Percentiles rank a stretch among this genome's conserved stretches.
These are phyloP conservation scores for Komagataella ulmi DNA, from an alignment of 805 yeast species.

Conservation along the genomic window DNA sequence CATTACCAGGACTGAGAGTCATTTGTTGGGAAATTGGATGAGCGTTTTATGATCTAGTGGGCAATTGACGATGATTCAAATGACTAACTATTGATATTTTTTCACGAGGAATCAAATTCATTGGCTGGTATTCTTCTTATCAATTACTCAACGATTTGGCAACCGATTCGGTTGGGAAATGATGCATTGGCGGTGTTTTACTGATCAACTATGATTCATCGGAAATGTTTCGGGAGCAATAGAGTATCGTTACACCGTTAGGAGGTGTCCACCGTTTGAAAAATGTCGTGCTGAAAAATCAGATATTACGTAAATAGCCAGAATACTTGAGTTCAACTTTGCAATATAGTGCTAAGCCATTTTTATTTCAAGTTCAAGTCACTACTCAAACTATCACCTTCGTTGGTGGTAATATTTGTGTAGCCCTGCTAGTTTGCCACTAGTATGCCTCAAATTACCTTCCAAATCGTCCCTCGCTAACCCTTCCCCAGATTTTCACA, in stretches of 20 bases:
- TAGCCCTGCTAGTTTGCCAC: not conserved
- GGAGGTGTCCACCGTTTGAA: too few relatives aligned
- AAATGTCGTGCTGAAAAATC: too few relatives aligned
- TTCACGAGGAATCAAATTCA: too few relatives aligned
- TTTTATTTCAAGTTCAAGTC: too few relatives aligned
- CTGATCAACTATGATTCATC: not conserved
- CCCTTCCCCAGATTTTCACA: not conserved
- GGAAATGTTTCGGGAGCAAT: not conserved
- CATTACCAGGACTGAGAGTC: not conserved
- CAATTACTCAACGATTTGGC: not conserved
- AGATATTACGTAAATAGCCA: too few relatives aligned
- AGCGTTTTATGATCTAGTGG: not conserved
- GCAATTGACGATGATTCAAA: not conserved
- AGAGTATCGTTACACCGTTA: too few relatives aligned
- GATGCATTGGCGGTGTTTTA: not conserved
- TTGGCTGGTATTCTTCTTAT: not conserved
- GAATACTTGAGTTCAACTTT: too few relatives aligned
- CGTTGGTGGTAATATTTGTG: too few relatives aligned
- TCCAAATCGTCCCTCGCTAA: not conserved
- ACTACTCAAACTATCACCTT: not conserved
- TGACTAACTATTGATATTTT: not conserved
- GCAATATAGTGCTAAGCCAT: too few relatives aligned
- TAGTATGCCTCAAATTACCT: not conserved
- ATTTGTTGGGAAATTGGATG: not conserved
- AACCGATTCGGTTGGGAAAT: not conserved